These are phyloP conservation scores for Mucor velutinosus DNA, from an alignment of 371 early-diverging fungal species.

Conservation along the genomic window DNA sequence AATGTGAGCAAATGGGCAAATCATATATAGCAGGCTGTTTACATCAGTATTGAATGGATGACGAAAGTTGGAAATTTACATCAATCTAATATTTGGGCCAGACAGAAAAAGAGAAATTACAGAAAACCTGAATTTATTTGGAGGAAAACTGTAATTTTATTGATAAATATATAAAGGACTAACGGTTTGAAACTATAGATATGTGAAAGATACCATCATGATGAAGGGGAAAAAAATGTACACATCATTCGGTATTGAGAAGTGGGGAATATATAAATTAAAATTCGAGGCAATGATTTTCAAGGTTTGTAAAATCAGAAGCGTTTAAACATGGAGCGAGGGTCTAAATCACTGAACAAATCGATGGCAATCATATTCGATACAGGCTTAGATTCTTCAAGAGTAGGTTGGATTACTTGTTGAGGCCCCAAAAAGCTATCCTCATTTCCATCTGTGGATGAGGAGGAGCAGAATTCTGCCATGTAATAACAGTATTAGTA, in stretches of 20 bases:
- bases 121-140: no score
- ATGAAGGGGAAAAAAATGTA: background rate
- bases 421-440: background rate
- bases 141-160: background rate
- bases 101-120: no score
- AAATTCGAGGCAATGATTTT: background rate
- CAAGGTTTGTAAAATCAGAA: background rate
- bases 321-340: slow-evolving; percentile 17
- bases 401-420: slow-evolving; percentile 5
- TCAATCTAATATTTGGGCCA: no score
- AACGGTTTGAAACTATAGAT: background rate
- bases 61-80: no score
- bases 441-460: slow-evolving; percentile 9
- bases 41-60: no score
- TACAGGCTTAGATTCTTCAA: background rate
- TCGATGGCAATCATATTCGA: slow-evolving; percentile 1
- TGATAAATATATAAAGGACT: background rate
- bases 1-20: no score
- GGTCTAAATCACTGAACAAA: slow-evolving; percentile 16
- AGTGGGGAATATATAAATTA: background rate
- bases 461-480: slow-evolving; percentile 23
- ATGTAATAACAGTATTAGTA: background rate
- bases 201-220: background rate
- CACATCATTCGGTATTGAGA: background rate
- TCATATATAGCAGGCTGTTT: no score